Conservation (phyloP, 768 basidiomycete species). For the Amanita phalloides region DNA sequence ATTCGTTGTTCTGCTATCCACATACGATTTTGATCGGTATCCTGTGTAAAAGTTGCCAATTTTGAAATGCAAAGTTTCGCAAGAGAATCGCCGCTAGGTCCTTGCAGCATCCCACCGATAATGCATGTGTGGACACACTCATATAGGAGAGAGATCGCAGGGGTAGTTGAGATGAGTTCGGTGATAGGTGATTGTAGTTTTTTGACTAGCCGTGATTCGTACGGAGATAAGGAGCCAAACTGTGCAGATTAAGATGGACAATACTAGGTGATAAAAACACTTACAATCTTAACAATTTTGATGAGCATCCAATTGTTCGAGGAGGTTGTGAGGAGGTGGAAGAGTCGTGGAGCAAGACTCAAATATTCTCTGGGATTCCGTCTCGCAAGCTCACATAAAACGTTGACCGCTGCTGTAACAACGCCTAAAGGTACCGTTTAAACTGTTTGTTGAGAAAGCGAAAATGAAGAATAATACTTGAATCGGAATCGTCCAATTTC, state of each 20-base stretch:
- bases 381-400: slow-evolving; percentile 86
- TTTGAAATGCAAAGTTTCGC: slow-evolving; percentile 90
- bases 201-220: slow-evolving; percentile 88
- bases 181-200: slow-evolving; percentile 93
- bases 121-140: slow-evolving; percentile 99
- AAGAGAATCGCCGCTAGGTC: slow-evolving; percentile 61
- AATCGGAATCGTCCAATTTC: slow-evolving; percentile 70
- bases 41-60: slow-evolving; percentile 82
- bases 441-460: background rate
- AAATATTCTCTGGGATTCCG: slow-evolving; percentile 74
- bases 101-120: slow-evolving; percentile 90
- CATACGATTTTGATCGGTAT: slow-evolving; percentile 93
- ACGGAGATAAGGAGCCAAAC: slow-evolving; percentile 90
- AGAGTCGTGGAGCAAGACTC: slow-evolving; percentile 82
- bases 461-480: slow-evolving; percentile 29
- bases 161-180: slow-evolving; percentile 89
- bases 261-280: background rate
- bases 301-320: slow-evolving; percentile 99
- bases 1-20: slow-evolving; percentile 7
- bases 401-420: slow-evolving; percentile 88
- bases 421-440: slow-evolving; percentile 45
- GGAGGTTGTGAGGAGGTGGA: slow-evolving; percentile 85
- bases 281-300: slow-evolving; percentile 91
- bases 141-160: slow-evolving; percentile 91
- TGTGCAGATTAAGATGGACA: slow-evolving; percentile 19